These are phyloP conservation scores for Diplodia mutila DNA, from an alignment of 2,329 filamentous ascomycete species.

Conservation along the genomic window DNA sequence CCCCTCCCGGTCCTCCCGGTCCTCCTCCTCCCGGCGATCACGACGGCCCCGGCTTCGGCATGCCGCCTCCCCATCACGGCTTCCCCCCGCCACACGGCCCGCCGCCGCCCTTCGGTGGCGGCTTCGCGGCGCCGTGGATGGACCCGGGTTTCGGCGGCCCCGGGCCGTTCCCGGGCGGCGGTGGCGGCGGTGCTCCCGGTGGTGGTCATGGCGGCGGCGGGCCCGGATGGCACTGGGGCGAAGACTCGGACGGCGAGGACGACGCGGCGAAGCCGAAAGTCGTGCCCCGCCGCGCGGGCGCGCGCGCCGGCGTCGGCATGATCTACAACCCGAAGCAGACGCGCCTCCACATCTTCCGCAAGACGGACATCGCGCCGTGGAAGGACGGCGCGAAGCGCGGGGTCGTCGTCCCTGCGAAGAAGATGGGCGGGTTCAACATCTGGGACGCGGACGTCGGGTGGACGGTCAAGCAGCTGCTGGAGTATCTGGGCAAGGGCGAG, in stretches of 20 bases:
- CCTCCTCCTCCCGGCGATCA: neutral
- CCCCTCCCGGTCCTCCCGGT: neutral
- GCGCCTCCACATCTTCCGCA: constrained; percentile 20
- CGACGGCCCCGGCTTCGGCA: neutral
- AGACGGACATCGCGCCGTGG: constrained; percentile 17
- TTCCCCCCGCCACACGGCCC: neutral
- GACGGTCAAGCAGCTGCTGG: constrained; percentile 24
- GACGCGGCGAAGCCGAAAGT: neutral
- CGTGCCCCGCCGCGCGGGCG: neutral
- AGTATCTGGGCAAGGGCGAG: constrained; percentile 20
- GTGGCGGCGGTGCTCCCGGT: neutral
- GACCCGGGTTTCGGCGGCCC: neutral
- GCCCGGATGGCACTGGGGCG: neutral
- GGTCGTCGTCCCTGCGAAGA: neutral
- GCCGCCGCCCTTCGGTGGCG: neutral
- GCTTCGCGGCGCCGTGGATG: neutral
- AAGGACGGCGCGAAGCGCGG: neutral
- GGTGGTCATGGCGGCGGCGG: neutral
- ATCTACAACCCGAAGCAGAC: constrained; percentile 12
- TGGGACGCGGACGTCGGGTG: constrained; percentile 18
- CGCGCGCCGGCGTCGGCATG: constrained; percentile 1
- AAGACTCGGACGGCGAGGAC: neutral
- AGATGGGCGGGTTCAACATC: constrained; percentile 10
- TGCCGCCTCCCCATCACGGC: neutral
- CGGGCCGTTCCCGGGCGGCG: too few relatives aligned